These are phyloP conservation scores for Gaultheria prostrata DNA, from an alignment of 148 eudicot species.

Conservation along the genomic window DNA sequence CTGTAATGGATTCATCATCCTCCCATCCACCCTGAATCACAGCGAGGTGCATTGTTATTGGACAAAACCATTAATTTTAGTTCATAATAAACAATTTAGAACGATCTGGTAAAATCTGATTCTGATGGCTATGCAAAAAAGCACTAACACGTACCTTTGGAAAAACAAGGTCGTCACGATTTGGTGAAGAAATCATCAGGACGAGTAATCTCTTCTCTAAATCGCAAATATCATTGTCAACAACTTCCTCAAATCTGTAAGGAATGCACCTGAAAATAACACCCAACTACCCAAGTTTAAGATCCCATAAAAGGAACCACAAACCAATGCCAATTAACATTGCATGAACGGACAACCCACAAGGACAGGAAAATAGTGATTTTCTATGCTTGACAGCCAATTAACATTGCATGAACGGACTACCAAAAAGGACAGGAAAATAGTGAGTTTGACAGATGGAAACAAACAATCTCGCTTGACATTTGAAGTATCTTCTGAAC, in stretches of 20 bases:
- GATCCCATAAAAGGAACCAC: not conserved
- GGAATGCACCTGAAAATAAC: constrained; percentile 24
- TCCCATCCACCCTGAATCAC: constrained; percentile 30
- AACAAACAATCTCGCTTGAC: not conserved
- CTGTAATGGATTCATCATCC: constrained; percentile 22
- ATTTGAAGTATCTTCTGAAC: not conserved
- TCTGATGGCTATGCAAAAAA: not conserved
- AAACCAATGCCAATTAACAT: not conserved
- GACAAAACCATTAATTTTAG: not conserved
- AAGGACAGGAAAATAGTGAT: not conserved
- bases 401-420: not conserved
- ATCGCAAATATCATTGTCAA: not conserved
- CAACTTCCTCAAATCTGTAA: constrained; percentile 17
- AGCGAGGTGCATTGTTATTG: not conserved
- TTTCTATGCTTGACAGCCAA: not conserved
- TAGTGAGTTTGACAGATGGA: not conserved
- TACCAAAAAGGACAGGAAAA: not conserved
- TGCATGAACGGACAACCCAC: not conserved
- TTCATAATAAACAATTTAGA: not conserved
- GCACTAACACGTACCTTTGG: constrained; percentile 19
- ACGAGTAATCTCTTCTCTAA: constrained; percentile 15
- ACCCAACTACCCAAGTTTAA: not conserved
- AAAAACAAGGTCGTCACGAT: constrained; percentile 23
- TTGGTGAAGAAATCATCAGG: constrained; percentile 30
- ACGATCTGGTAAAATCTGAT: not conserved